Conservation (phyloP, 257 asterid genomes). For the Salvia hispanica region DNA sequence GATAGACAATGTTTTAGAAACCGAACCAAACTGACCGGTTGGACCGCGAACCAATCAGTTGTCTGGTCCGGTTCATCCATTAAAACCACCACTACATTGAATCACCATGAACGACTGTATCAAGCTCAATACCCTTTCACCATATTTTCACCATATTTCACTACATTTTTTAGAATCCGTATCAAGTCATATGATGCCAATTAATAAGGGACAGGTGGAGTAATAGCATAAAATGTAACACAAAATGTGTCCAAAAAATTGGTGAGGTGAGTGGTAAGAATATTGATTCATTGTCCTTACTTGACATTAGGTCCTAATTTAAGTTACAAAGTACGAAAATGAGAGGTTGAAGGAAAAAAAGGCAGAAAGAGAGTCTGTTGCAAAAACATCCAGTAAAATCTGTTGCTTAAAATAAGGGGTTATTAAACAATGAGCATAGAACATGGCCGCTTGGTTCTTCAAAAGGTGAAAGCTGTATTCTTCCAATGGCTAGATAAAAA, state of each 20-base stretch:
- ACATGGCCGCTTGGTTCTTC: not conserved
- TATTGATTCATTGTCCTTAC: not conserved
- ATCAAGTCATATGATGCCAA: no score
- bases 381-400: slow-evolving; percentile 1
- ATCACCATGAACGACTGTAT: no score
- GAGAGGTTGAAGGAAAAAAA: slow-evolving; percentile 15
- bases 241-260: not conserved
- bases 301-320: slow-evolving; percentile 5
- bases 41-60: no score
- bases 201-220: no score
- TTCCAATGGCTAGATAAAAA: not conserved
- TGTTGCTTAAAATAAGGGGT: slow-evolving; percentile 4
- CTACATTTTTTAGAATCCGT: no score
- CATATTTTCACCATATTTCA: no score
- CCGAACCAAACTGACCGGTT: no score
- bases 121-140: no score
- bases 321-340: not conserved
- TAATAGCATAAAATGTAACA: no score
- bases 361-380: not conserved
- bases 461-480: not conserved
- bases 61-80: no score
- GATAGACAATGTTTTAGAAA: no score
- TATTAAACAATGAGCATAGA: not conserved
- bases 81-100: no score
- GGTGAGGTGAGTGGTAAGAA: not conserved